A percentile compares a stretch with the other conserved stretches of the same genome.
phyloP scores from a whole-genome alignment of 148 eudicot species.

The Cornus kousa region DNA sequence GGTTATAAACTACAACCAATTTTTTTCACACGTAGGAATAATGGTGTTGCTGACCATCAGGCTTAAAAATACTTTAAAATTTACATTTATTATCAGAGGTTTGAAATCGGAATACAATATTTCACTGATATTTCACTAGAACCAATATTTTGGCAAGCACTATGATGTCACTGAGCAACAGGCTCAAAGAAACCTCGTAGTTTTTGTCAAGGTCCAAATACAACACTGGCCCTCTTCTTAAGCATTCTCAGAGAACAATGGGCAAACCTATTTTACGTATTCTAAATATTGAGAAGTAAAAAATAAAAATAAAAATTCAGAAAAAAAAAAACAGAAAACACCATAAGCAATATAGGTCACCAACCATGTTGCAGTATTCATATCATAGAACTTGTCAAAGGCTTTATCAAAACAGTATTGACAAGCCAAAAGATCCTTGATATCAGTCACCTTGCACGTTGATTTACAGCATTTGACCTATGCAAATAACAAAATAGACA shows the following conservation, averaged over 20 bases:
- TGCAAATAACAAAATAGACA: slow-evolving; percentile 8
- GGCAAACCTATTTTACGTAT: neutral
- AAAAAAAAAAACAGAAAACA: neutral
- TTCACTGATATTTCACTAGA: neutral
- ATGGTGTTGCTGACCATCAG: neutral
- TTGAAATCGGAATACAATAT: neutral
- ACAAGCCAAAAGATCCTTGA: slow-evolving; percentile 82
- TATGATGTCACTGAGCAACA: too few species aligned
- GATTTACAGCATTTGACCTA: slow-evolving; percentile 91
- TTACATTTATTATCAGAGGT: neutral
- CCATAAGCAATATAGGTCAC: slow-evolving; percentile 2
- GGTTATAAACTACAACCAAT: neutral
- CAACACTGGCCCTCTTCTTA: neutral
- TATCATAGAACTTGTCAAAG: slow-evolving; percentile 84
- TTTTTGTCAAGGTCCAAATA: too few species aligned
- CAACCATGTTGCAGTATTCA: slow-evolving; percentile 84
- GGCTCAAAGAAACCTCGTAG: neutral
- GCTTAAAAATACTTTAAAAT: neutral
- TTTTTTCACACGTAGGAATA: neutral
- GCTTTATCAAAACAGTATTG: slow-evolving; percentile 81
- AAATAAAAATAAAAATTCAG: neutral
- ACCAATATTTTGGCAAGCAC: too few species aligned
- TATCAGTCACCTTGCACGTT: slow-evolving; percentile 67
- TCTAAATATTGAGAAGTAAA: neutral
- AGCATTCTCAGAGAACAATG: neutral